Base-by-base conservation (phyloP, 1,284 basidiomycete genomes). In the Boletus sp. region DNA sequence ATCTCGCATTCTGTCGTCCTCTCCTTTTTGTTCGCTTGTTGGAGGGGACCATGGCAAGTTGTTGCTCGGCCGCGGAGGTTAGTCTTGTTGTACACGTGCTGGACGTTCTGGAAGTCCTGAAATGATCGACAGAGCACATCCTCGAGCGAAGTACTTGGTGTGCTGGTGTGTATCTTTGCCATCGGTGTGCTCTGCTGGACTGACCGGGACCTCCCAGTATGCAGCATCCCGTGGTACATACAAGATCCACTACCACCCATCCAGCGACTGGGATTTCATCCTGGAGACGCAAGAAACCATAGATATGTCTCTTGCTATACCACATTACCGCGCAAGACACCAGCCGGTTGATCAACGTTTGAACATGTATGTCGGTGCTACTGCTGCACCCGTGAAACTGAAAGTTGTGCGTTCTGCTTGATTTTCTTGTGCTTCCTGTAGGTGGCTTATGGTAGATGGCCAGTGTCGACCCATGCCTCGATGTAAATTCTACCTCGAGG, bases 321-420 rank as follows among this genome's bases (percentile, higher is more conserved):
- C 85, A 2, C 85, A 88, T 58, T 87, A 86, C 59, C 83, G 85
- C 35, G 84, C 85, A 16, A 76, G 78, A 33, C 71, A 79, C 54
- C 84, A 88, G 56, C 85, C 85, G 0, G 65, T 82, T 30, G 74
- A 80, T 41, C 79, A 87, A 63, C 80, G 82, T 30, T 72, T 88
- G 69, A 74, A 74, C 58, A 84, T 88, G 79, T 79, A 78, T 59
- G 63, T 87, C 49, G 72, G 73, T 38, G 76, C 73, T 50, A 69
- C 77, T 13, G 61, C 67, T 4, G 70, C 71, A 17, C 74, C 79
- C 3, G 72, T 85, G 46, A 85, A 82, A 65, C 69, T 84, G 38
- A 85, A 83, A 79, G 71, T 88, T 33, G 85, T 88, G 54, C 61
- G 81, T 77, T n/a, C 4, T 33, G 2, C 2, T 16, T 12, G 20